phyloP scores from a whole-genome alignment of 2,329 filamentous ascomycete genomes.

The Aspergillus neotritici region DNA sequence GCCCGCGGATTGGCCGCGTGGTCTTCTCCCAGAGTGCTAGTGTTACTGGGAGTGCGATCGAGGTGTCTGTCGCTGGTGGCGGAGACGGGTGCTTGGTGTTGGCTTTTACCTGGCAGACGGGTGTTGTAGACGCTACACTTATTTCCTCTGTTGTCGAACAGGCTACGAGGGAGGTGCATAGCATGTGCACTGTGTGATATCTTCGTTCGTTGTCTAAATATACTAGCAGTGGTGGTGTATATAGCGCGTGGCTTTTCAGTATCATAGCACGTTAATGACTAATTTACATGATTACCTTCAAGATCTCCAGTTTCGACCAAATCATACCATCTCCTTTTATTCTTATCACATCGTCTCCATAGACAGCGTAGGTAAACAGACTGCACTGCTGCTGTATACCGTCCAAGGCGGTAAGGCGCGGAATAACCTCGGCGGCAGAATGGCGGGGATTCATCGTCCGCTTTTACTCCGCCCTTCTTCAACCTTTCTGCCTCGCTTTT shows the following conservation, averaged over 20 bases:
- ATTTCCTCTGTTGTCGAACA: conserved; percentile 17
- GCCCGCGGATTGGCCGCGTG: conserved; percentile 34
- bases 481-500: background rate
- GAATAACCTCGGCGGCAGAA: conserved; percentile 22
- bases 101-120: conserved; percentile 39
- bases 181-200: background rate
- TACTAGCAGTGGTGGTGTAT: conserved; percentile 5
- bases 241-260: background rate
- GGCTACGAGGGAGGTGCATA: conserved; percentile 12
- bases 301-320: background rate
- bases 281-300: background rate
- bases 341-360: too few relatives aligned
- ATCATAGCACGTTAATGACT: background rate
- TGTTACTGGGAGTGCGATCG: conserved; percentile 34
- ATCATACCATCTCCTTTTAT: background rate
- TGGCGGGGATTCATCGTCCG: conserved; percentile 12
- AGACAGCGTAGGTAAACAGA: too few relatives aligned
- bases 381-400: too few relatives aligned
- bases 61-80: conserved; percentile 40
- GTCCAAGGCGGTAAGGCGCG: conserved; percentile 16
- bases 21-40: conserved; percentile 43
- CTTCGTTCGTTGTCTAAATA: background rate
- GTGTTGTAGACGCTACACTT: conserved; percentile 27
- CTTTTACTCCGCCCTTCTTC: background rate
- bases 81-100: conserved; percentile 40